Evolutionary conservation across 495 filamentous ascomycete species (phyloP), one percentile per base, ranked within the genome.

Genomic region (Aspergillus diversus): DNA sequence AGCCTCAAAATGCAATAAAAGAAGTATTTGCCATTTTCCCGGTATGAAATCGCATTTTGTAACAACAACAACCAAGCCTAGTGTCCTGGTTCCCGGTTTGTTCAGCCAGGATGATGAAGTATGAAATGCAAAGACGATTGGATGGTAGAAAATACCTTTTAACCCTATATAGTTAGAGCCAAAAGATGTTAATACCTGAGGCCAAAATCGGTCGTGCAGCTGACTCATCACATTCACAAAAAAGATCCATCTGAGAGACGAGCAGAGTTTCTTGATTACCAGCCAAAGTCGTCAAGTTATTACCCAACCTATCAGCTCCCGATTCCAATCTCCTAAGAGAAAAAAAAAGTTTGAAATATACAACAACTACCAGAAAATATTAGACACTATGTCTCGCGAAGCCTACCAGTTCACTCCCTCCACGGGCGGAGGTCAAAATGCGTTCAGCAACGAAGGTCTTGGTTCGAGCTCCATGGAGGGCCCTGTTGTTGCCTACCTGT

Each of bases 401-500:
- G 73, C 77, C 33, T 82, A 82, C 73, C 78, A 81, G 65, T 77
- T 82, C 57, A 78, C 80, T 60, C 66, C 74, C n/a, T 70, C 72
- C 42, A 13, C 54, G n/a, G 61, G 64, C 57, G 65, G 65, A 57
- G 71, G 55, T 59, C 73, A 76, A 68, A 80, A 69, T 67, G 70
- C 71, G 68, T 80, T 78, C 65, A 80, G 72, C 67, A 69, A 59
- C 43, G 73, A 75, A 53, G 68, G 61, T 35, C 51, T 59, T 46
- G 70, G 66, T 21, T 61, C 66, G 33, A 63, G 70, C 59, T 69
- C 75, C 32, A 35, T 74, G 52, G 77, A 77, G 56, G 73, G 67
- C 34, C 76, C 71, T 72, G 71, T 83, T 21, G 93, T 96, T 71
- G 83, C 85, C 67, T 99, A 99, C 81, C 83, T 90, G 55, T 99